phyloP scores from a whole-genome alignment of 495 filamentous ascomycete genomes.

The Evernia prunastri region DNA sequence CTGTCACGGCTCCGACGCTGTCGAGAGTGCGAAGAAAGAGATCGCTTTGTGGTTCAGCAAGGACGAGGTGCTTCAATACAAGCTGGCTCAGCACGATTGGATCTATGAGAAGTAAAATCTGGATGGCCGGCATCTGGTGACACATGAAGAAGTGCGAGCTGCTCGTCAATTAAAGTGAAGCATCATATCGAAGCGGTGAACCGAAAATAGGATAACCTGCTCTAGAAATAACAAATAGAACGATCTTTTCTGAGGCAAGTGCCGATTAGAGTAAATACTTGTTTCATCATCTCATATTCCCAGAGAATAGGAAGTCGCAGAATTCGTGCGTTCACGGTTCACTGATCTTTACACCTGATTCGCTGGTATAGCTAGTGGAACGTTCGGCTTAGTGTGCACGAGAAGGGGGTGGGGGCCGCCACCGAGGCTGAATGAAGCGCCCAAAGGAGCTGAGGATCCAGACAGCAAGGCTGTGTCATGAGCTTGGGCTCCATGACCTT shows the following conservation, averaged over 20 bases:
- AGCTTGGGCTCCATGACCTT: too few species aligned
- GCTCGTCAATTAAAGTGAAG: neutral
- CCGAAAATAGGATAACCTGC: neutral
- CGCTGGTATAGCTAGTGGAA: too few species aligned
- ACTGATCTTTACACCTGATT: too few species aligned
- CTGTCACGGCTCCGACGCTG: conserved; percentile 97
- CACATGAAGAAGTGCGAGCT: neutral
- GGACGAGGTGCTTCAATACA: conserved; percentile 74
- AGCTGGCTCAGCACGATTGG: conserved; percentile 76
- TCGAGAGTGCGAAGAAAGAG: conserved; percentile 99
- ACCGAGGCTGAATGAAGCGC: too few species aligned
- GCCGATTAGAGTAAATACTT: neutral
- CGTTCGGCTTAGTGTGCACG: too few species aligned
- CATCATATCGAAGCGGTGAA: neutral
- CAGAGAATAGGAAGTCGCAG: neutral
- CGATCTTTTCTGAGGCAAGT: neutral
- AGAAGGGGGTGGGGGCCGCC: too few species aligned
- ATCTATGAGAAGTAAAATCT: conserved; percentile 74
- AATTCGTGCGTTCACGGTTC: too few species aligned
- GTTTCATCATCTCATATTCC: neutral
- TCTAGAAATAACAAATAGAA: neutral
- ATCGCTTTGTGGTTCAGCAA: conserved; percentile 94
- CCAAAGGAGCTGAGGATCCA: too few species aligned
- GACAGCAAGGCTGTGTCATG: too few species aligned
- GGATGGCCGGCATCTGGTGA: neutral